Base-by-base conservation (phyloP, 257 asterid species). In the Solanum corneliomulleri region DNA sequence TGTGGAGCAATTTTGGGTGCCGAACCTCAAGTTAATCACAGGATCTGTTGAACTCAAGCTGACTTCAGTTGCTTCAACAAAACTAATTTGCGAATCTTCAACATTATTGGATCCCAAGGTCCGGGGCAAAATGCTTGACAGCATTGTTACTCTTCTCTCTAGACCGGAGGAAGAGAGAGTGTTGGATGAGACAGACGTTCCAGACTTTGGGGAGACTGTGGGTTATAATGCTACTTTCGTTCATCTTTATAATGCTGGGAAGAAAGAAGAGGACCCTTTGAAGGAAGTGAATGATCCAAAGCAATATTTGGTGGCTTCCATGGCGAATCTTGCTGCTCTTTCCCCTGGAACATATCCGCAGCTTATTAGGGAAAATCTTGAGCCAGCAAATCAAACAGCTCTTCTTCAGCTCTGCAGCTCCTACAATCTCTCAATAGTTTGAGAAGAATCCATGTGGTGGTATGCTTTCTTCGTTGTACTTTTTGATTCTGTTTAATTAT, bases 111-210 rank as follows among this genome's bases (percentile, higher is more conserved):
- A 94, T 83, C 58, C 98, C 64, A 91, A 88, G 82, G 95, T 93
- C 64, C 94, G 96, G 95, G 99, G 98, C 8, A 94, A 95, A 88
- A 87, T 96, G 96, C 97, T 96, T 62, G 96, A 96, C 90, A 96
- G 98, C 91, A 90, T 94, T 89, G 95, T 96, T 88, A 95, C 98
- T 71, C 98, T 97, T 84, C 91, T 97, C 89, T 94, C 97, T 42
- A 91, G 93, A 71, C 94, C 98, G 25, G 97, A 91, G 89, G 93
- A 95, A 88, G 96, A 92, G 84, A 95, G 99, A 89, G 94, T 96
- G 83, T 93, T 91, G 84, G 98, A 93, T 86, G 98, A 97, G 86
- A 90, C 94, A 35, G 99, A 95, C 69, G 95, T 96, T 89, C 97
- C 98, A 60, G 98, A 96, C 89, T 97, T 96, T 89, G 93, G 93